Evolutionary conservation across 495 filamentous ascomycete species (phyloP).

Genomic region (Delitschia confertaspora): DNA sequence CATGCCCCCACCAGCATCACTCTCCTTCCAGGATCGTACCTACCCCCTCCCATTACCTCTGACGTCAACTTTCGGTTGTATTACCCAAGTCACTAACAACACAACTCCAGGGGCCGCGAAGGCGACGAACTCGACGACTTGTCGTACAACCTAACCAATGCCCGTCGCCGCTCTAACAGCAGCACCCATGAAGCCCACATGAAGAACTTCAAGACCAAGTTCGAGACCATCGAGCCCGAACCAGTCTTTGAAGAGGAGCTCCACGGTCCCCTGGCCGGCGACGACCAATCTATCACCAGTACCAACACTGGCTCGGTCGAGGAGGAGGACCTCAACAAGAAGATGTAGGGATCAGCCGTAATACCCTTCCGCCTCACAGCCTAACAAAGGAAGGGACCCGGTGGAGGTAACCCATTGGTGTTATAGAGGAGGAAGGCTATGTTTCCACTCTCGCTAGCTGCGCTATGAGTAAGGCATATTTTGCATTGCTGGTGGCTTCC

Average conservation of each 20-base stretch:
- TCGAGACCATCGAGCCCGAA: slow-evolving; percentile 73
- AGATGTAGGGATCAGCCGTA: slow-evolving; percentile 13
- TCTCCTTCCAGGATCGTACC: neutral
- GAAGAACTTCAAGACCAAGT: slow-evolving; percentile 75
- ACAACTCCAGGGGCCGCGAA: slow-evolving; percentile 60
- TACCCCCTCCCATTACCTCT: slow-evolving; percentile 10
- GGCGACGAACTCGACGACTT: slow-evolving; percentile 70
- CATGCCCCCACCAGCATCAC: slow-evolving; percentile 1
- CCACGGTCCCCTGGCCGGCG: slow-evolving; percentile 41
- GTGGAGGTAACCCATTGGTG: no score
- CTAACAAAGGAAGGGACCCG: no score
- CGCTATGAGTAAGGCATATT: no score
- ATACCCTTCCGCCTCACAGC: no score
- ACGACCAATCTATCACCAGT: slow-evolving; percentile 33
- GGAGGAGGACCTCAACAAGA: slow-evolving; percentile 31
- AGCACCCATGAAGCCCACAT: slow-evolving; percentile 55
- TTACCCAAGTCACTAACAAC: slow-evolving; percentile 5
- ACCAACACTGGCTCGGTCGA: slow-evolving; percentile 32
- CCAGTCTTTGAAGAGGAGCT: slow-evolving; percentile 82
- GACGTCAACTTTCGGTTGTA: slow-evolving; percentile 8
- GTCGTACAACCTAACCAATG: slow-evolving; percentile 69
- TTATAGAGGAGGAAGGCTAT: no score
- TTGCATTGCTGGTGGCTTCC: no score
- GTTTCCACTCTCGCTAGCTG: no score
- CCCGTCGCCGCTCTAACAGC: slow-evolving; percentile 87